Evolutionary conservation across 2,329 filamentous ascomycete species (phyloP), one percentile per base, ranked within the genome.

Genomic region (Penicillium sclerotiorum): DNA sequence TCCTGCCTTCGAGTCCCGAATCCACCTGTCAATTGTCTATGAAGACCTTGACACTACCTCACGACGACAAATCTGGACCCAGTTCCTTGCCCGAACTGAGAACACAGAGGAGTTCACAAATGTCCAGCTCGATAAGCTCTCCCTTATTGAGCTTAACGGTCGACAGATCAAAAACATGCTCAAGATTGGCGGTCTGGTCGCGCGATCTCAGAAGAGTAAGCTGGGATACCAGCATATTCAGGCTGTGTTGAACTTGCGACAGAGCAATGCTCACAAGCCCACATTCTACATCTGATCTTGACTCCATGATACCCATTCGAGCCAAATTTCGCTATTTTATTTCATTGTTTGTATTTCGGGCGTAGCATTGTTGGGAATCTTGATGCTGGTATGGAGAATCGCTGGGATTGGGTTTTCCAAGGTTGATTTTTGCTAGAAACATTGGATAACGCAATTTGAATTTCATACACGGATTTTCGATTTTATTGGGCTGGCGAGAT

Each of bases 1-100:
- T 43, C 76, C 77, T 47, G 78, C 78, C 0, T 78, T 79, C 43
- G 70, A 77, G 46, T 74, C 71, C 22, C 69, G 77, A 7, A 77
- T 79, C 28, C 76, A 68, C 70, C 47, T 70, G 2, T 61, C 59
- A 1, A 41, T 66, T 8, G 30, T 70, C 8, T 78, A 78, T 56
- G 57, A 68, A 2, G 70, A 77, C 9, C 67, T 77, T 3, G 68
- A 68, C 23, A 45, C 45, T 3, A 49, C 63, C 1, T 68, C 69
- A 1, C 64, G 75, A 8, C 64, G 66, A 18, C 67, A 66, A 8
- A 65, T 79, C 36, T 78, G 77, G 77, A 50, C 63, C 13, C 77
- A 77, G 49, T 78, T 78, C 64, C 57, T 79, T 17, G 47, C 6
- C 13, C 49, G 47, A 3, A 52, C 50, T 8, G 45, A 62, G 21